Conservation (phyloP, 768 basidiomycete genomes). For the Cantharellus cinnabarinus region DNA sequence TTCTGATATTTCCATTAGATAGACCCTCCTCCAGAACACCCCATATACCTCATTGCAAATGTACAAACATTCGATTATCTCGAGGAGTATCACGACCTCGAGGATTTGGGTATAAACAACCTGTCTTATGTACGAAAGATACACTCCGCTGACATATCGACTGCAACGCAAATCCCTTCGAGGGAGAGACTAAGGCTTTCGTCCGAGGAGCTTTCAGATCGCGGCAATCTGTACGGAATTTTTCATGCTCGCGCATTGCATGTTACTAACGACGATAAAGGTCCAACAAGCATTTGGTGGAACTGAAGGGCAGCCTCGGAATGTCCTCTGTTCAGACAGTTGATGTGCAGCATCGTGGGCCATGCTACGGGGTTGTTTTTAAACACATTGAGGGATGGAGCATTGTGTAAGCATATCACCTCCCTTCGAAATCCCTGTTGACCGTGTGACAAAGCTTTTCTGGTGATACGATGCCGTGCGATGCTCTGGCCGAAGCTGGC, state of each 20-base stretch:
- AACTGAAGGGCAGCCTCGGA: slow-evolving; percentile 21
- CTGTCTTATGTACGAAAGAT: slow-evolving; percentile 9
- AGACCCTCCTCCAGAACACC: slow-evolving; percentile 43
- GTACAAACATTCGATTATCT: slow-evolving; percentile 42
- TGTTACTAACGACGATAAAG: neutral
- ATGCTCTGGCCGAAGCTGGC: slow-evolving; percentile 44
- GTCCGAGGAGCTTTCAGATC: neutral
- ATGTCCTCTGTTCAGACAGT: slow-evolving; percentile 44
- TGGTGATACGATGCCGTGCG: slow-evolving; percentile 69
- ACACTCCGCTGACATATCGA: slow-evolving; percentile 3
- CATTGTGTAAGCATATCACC: slow-evolving; percentile 32
- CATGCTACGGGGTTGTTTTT: slow-evolving; percentile 52
- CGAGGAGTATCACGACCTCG: slow-evolving; percentile 47
- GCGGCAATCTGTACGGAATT: neutral
- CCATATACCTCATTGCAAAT: slow-evolving; percentile 51
- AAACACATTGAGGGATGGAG: slow-evolving; percentile 57
- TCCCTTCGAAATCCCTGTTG: neutral
- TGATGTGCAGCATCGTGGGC: slow-evolving; percentile 50
- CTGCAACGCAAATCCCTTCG: neutral
- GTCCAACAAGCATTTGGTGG: neutral
- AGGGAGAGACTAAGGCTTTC: neutral
- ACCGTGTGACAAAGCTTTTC: slow-evolving; percentile 44
- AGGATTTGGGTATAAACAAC: slow-evolving; percentile 41
- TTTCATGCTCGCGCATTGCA: neutral
- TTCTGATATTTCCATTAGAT: neutral